Evolutionary conservation across 768 basidiomycete species (phyloP).

Genomic region (Mycena vitilis): DNA sequence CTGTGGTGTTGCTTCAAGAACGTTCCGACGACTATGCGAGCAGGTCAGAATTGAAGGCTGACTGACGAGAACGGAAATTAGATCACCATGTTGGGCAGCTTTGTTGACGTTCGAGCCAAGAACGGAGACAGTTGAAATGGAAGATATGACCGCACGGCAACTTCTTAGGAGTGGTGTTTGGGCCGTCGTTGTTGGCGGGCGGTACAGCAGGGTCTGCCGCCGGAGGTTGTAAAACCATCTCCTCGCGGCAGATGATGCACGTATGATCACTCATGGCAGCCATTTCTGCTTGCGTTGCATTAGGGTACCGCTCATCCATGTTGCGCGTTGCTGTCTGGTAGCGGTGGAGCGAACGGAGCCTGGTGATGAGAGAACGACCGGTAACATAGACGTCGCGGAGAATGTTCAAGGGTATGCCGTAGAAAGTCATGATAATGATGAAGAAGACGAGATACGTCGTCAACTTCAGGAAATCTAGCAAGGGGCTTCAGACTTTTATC

Average conservation of each 20-base stretch:
- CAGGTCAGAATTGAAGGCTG: constrained; percentile 23
- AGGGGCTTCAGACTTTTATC: constrained; percentile 23
- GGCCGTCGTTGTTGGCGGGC: constrained; percentile 65
- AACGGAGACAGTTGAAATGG: constrained; percentile 96
- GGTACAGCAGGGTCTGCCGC: constrained; percentile 43
- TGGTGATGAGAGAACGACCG: constrained; percentile 89
- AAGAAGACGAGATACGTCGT: constrained; percentile 95
- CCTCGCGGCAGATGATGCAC: constrained; percentile 98
- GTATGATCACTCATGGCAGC: constrained; percentile 85
- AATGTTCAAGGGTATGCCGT: constrained; percentile 96
- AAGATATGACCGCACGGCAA: constrained; percentile 97
- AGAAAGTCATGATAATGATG: constrained; percentile 91
- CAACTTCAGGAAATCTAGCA: constrained; percentile 92
- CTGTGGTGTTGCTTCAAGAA: constrained; percentile 65
- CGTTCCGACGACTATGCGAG: constrained; percentile 75
- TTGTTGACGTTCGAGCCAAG: constrained; percentile 98
- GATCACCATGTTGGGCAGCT: constrained; percentile 98
- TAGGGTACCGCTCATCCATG: constrained; percentile 96
- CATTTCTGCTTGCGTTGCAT: constrained; percentile 90
- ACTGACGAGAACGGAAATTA: constrained; percentile 17
- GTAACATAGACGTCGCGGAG: constrained; percentile 98
- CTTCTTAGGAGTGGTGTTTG: constrained; percentile 97
- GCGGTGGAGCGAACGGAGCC: constrained; percentile 88
- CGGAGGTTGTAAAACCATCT: constrained; percentile 71
- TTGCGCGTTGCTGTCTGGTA: constrained; percentile 95